phyloP scores from a whole-genome alignment of 495 filamentous ascomycete species.

The Tuber brumale region DNA sequence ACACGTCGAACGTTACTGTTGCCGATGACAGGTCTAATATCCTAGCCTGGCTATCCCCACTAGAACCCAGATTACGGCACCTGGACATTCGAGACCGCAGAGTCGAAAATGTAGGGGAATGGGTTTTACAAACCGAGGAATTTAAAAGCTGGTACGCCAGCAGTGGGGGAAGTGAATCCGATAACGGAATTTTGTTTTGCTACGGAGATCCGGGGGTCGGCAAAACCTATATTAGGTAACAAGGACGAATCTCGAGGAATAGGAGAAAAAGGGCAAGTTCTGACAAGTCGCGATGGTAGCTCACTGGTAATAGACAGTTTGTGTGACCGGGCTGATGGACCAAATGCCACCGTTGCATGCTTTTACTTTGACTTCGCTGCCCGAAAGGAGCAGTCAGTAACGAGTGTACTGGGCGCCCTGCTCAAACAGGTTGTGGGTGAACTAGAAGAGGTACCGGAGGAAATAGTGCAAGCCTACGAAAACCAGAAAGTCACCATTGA shows the following conservation, averaged over 20 bases:
- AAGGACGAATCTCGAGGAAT: no score
- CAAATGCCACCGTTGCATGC: background rate
- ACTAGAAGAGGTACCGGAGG: background rate
- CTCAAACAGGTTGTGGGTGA: background rate
- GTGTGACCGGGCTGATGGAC: no score
- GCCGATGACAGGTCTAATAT: no score
- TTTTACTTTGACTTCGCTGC: background rate
- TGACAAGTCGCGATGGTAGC: background rate
- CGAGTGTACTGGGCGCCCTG: background rate
- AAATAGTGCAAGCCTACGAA: no score
- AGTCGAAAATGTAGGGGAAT: background rate
- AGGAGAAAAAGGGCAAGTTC: background rate
- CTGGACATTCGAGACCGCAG: no score
- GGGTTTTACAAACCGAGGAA: background rate
- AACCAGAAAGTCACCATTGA: no score
- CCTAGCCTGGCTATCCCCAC: no score
- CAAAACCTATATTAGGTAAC: no score
- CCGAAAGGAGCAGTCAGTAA: background rate
- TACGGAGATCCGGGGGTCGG: no score
- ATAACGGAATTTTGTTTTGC: background rate
- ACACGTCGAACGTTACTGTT: no score
- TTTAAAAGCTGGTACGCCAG: background rate
- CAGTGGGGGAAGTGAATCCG: no score
- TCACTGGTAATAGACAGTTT: background rate
- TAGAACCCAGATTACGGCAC: no score